phyloP scores from a whole-genome alignment of 176 grass and related monocot genomes.

The Chloris gayana region DNA sequence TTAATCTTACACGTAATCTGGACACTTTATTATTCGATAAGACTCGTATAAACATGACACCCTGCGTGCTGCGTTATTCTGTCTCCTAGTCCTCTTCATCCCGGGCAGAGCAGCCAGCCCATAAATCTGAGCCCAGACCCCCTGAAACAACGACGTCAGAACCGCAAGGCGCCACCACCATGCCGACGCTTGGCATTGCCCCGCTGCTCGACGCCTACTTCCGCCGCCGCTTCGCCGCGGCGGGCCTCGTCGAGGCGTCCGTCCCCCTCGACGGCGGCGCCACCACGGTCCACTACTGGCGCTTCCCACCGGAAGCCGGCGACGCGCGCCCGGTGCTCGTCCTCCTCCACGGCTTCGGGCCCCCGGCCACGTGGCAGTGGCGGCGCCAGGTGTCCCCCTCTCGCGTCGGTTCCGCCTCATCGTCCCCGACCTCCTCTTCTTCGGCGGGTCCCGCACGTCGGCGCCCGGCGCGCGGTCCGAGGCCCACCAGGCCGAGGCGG shows the following conservation, averaged over 20 bases:
- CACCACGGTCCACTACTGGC: slow-evolving; percentile 62
- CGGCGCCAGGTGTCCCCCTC: slow-evolving; percentile 55
- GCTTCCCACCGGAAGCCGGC: slow-evolving; percentile 17
- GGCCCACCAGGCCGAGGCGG: slow-evolving; percentile 65
- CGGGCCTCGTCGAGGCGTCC: slow-evolving; percentile 54
- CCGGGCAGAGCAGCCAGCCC: background rate
- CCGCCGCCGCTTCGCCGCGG: slow-evolving; percentile 54
- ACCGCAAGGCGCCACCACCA: background rate
- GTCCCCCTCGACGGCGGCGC: slow-evolving; percentile 58
- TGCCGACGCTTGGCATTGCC: slow-evolving; percentile 48
- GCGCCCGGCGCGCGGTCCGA: slow-evolving; percentile 47
- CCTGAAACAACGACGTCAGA: background rate
- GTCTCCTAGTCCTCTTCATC: no score
- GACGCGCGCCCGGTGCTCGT: slow-evolving; percentile 57
- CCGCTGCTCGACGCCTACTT: slow-evolving; percentile 52
- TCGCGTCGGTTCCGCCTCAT: slow-evolving; percentile 75
- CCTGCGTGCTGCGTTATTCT: no score
- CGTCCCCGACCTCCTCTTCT: slow-evolving; percentile 92
- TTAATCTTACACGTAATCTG: background rate
- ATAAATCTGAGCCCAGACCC: background rate
- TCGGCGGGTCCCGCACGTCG: slow-evolving; percentile 64
- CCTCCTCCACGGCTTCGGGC: slow-evolving; percentile 86
- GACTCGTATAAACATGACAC: background rate
- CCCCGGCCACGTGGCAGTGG: slow-evolving; percentile 78
- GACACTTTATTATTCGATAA: background rate